Conservation (phyloP, 371 early-diverging fungal species). For the Blastocladiella emersonii region DNA sequence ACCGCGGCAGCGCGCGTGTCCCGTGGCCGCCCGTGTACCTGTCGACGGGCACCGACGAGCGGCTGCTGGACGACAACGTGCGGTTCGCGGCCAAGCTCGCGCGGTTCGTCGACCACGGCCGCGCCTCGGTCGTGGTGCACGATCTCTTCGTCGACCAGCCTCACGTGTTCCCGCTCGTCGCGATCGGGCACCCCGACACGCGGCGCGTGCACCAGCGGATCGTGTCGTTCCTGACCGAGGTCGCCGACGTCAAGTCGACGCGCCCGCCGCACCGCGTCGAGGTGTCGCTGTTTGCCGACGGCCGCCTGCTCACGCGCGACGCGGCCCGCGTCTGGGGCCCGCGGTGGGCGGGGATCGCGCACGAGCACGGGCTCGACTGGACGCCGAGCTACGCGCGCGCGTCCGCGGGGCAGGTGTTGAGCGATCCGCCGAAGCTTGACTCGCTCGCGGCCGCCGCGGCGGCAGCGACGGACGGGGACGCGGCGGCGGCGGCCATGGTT, state of each 20-base stretch:
- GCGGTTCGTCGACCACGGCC: too few relatives aligned
- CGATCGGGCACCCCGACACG: background rate
- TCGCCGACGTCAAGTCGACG: background rate
- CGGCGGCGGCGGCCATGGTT: too few relatives aligned
- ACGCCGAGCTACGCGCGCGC: background rate
- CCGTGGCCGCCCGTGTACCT: background rate
- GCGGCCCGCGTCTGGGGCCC: background rate
- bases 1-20: too few relatives aligned
- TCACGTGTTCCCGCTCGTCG: constrained; percentile 1
- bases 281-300: background rate
- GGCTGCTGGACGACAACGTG: background rate
- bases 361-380: background rate
- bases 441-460: too few relatives aligned
- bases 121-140: background rate
- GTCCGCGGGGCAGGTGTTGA: too few relatives aligned
- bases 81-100: background rate
- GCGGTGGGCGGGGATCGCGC: background rate
- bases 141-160: background rate
- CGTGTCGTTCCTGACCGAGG: too few relatives aligned
- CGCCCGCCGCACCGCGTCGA: background rate
- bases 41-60: background rate
- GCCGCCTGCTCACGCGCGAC: background rate
- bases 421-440: too few relatives aligned
- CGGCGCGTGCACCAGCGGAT: too few relatives aligned
- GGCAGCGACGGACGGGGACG: too few relatives aligned